Evolutionary conservation across 2,329 filamentous ascomycete genomes (phyloP).

Genomic region (Xenosphaeropsis pyriputrescens): DNA sequence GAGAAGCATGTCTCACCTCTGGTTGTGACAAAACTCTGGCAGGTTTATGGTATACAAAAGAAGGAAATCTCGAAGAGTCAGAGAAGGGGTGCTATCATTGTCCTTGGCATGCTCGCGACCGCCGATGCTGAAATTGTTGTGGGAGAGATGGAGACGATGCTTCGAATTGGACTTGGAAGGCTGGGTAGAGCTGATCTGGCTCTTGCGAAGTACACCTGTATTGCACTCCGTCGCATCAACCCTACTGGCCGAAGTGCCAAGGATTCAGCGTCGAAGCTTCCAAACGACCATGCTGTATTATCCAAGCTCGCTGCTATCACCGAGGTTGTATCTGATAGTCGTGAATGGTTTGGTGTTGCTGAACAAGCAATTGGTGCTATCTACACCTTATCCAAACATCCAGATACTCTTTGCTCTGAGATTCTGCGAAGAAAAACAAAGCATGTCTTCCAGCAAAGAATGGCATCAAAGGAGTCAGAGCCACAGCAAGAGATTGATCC

Average conservation of each 20-base stretch:
- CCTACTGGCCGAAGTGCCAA: conserved; percentile 69
- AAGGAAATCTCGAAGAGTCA: conserved; percentile 87
- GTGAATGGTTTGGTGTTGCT: conserved; percentile 91
- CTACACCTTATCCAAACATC: conserved; percentile 85
- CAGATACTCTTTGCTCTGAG: conserved; percentile 83
- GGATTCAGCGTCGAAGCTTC: conserved; percentile 59
- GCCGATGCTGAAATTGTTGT: conserved; percentile 88
- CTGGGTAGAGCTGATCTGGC: conserved; percentile 73
- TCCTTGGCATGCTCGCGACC: conserved; percentile 89
- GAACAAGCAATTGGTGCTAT: conserved; percentile 95
- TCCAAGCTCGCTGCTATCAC: conserved; percentile 68
- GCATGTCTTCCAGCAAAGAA: conserved; percentile 46
- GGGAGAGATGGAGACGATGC: conserved; percentile 87
- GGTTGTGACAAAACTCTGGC: conserved; percentile 88
- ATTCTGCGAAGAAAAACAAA: conserved; percentile 79
- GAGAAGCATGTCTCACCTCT: conserved; percentile 71
- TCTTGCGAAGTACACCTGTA: conserved; percentile 88
- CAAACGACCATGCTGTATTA: conserved; percentile 85
- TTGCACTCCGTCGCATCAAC: conserved; percentile 83
- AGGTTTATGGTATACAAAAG: conserved; percentile 89
- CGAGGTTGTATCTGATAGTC: conserved; percentile 75
- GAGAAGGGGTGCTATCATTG: conserved; percentile 84
- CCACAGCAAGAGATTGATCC: conserved; percentile 10
- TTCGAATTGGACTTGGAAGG: conserved; percentile 73
- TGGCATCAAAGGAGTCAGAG: conserved; percentile 16